Evolutionary conservation across 1,284 basidiomycete species (phyloP), one percentile per base, ranked within the genome.

Genomic region (Trichosporon faecale): DNA sequence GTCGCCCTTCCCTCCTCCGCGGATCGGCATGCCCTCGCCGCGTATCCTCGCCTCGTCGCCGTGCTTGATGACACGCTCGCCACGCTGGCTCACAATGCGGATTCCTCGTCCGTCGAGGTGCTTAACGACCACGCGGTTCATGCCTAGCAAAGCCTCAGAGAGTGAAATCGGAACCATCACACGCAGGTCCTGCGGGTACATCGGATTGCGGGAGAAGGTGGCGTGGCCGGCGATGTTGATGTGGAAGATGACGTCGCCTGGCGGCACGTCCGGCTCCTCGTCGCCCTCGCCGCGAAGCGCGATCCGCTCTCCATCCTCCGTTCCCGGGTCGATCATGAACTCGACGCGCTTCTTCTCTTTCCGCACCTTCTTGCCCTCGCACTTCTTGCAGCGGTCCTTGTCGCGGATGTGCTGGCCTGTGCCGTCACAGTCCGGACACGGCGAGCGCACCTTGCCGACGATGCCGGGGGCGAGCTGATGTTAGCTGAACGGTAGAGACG

Each of bases 331-430:
- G 60, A 98, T 88, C 74, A 89, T 87, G 31, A 95, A 90, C 75
- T 95, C 93, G 74, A 93, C 89, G 66, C 91, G 89, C 64, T 91
- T 92, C 86, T 95, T 97, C 79, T 95, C 93, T 76, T 91, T 91
- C 60, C 91, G 87, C 0, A 90, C 91, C 81, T 91, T 91, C 68
- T 88, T 87, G 9, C 95, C 95, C 79, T 96, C 95, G 84, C 95
- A 99, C 80, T 93, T 95, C 84, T 95, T 98, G 86, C 95, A 98
- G 73, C 93, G 95, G 76, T 98, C 95, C 80, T 96, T 96, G 75
- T 96, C 94, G 68, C 91, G 89, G 49, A 96, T 82, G 76, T 89
- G 91, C 77, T 89, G 87, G 1, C 95, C 95, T 69, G 85, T 85
- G 1, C 95, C 95, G 64, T 89, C 84, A 78, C 95, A 98, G 64